phyloP scores from a whole-genome alignment of 257 asterid genomes.

The Ophiorrhiza pumila region DNA sequence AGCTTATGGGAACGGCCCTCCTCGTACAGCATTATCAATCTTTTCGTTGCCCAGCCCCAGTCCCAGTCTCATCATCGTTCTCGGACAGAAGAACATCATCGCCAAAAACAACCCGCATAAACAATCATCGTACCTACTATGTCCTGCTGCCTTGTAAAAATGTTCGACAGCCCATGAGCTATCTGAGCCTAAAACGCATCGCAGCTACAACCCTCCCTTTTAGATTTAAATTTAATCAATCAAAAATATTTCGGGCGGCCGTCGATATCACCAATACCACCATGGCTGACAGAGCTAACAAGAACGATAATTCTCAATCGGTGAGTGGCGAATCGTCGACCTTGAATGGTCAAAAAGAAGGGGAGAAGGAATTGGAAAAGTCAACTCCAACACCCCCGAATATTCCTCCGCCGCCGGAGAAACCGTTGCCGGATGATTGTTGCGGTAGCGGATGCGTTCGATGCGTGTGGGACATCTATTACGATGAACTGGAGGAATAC shows the following conservation, averaged over 20 bases:
- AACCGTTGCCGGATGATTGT: conserved; percentile 74
- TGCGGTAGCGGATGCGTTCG: conserved; percentile 74
- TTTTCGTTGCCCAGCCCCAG: background rate
- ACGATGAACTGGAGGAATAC: conserved; percentile 67
- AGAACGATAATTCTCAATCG: background rate
- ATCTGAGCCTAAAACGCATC: conserved; percentile 37
- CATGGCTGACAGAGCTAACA: conserved; percentile 12
- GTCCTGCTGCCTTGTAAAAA: background rate
- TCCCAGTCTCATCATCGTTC: too few relatives aligned
- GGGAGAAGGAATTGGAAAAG: conserved; percentile 25
- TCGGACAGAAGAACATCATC: too few relatives aligned
- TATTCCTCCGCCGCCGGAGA: conserved; percentile 65
- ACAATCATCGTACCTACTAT: background rate
- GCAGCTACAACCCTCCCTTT: background rate
- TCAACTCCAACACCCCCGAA: conserved; percentile 12
- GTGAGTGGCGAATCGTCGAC: background rate
- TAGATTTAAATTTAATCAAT: conserved; percentile 17
- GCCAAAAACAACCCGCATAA: too few relatives aligned
- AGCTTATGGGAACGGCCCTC: conserved; percentile 11
- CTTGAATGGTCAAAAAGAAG: background rate
- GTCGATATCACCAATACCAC: conserved; percentile 3
- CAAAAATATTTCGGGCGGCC: conserved; percentile 11
- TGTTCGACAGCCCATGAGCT: conserved; percentile 23
- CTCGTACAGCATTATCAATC: background rate
- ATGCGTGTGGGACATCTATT: conserved; percentile 70